Base-by-base conservation (phyloP, 2,329 filamentous ascomycete species). In the Apiospora arundinis region DNA sequence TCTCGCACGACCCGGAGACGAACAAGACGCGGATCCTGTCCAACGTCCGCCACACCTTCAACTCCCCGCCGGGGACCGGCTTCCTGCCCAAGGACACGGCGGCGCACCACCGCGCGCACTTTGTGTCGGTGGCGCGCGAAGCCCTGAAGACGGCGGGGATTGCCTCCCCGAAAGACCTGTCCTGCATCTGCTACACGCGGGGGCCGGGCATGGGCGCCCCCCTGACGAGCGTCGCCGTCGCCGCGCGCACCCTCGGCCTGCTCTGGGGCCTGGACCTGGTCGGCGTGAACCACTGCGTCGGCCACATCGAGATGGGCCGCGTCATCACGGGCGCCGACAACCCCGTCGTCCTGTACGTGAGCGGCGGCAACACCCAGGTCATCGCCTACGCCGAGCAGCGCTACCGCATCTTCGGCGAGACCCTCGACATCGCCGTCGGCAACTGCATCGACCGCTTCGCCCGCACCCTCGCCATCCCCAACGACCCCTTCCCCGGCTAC, bases 251-350 rank as follows among this genome's bases (percentile, higher is more conserved):
- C 74, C 85, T 98, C 44, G 88, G 90, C 56, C 84, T 97, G 72
- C 87, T 99, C 21, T 99, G 96, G 96, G 88, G 86, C 69, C 94
- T 94, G 82, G 91, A 93, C n/a, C 86, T 99, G 48, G 92, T 99
- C 3, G 95, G 95, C 32, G 96, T 99, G 37, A 99, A 99, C 83
- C 96, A 99, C 83, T 99, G 96, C 82, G 93, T 99, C 67, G 96
- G 96, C 60, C 96, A 99, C 83, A 98, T 99, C 78, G 96, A 99
- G 85, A 99, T 99, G 96, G 96, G 96, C 44, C 89, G 96, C 68
- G 89, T 93, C 72, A 97, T 99, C 80, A 98, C 96, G 5, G 93
- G 94, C 72, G 95, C 96, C 21, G 85, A 89, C 32, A 95, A 99
- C 83, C 96, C 96, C 0, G 95, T 98, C 46, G 96, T 99, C 67